Conservation (phyloP, 2,329 filamentous ascomycete species). For the Tympanopsis confertula region DNA sequence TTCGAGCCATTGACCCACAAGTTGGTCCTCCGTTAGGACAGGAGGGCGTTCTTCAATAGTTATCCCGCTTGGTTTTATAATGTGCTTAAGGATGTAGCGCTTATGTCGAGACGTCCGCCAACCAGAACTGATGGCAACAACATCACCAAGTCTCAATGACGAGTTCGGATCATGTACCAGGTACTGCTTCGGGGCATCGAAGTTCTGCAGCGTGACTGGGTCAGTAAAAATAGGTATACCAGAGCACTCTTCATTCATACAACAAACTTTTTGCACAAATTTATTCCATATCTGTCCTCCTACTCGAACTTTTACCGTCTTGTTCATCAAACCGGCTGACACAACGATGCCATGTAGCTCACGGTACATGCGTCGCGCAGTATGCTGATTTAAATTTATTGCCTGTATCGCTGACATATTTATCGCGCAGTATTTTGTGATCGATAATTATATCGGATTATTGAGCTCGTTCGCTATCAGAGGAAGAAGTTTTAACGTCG, state of each 20-base stretch:
- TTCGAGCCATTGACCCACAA: constrained; percentile 38
- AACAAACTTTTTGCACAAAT: constrained; percentile 56
- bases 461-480: too few species aligned
- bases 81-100: constrained; percentile 62
- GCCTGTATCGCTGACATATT: neutral
- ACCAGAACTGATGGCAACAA: constrained; percentile 58
- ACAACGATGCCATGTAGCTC: constrained; percentile 61
- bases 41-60: constrained; percentile 53
- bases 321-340: constrained; percentile 65
- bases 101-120: constrained; percentile 56
- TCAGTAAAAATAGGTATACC: neutral
- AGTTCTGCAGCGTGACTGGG: constrained; percentile 35
- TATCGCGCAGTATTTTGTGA: too few species aligned
- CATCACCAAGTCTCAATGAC: constrained; percentile 63
- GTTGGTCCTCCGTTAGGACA: constrained; percentile 53
- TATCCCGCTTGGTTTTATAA: constrained; percentile 60
- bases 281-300: constrained; percentile 63
- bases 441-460: too few species aligned
- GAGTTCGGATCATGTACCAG: constrained; percentile 71
- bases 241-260: neutral
- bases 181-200: constrained; percentile 49
- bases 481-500: too few species aligned
- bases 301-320: constrained; percentile 68
- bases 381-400: neutral
- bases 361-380: constrained; percentile 30